These are phyloP conservation scores for Saccharomycopsis oosterbeekiorum DNA, from an alignment of 805 yeast genomes.

Conservation along the genomic window DNA sequence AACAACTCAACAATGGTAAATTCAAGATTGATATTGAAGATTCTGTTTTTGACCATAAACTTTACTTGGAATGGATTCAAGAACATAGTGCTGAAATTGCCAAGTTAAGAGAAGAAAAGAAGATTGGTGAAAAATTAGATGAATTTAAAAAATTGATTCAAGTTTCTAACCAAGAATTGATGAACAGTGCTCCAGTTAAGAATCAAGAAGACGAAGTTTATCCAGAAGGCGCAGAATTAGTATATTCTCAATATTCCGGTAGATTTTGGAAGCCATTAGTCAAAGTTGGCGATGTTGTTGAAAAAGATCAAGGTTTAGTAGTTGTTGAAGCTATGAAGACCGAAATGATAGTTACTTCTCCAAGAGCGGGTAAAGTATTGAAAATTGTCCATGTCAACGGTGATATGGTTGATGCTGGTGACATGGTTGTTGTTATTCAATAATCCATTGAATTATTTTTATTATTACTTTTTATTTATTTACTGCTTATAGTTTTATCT, in stretches of 20 bases:
- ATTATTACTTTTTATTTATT: background rate
- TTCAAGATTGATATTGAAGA: constrained; percentile 68
- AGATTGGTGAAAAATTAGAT: constrained; percentile 65
- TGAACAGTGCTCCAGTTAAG: constrained; percentile 37
- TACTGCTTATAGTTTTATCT: background rate
- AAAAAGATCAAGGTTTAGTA: constrained; percentile 67
- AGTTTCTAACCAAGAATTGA: constrained; percentile 59
- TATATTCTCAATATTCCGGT: constrained; percentile 94
- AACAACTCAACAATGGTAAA: constrained; percentile 70
- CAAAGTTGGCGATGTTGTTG: constrained; percentile 64
- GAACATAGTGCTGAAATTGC: constrained; percentile 65
- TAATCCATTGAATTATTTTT: background rate
- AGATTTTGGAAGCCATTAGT: constrained; percentile 92
- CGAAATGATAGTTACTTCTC: constrained; percentile 80
- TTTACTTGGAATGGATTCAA: constrained; percentile 70
- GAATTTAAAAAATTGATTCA: constrained; percentile 81
- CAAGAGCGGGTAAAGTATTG: constrained; percentile 59
- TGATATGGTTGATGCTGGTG: constrained; percentile 96
- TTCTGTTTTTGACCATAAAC: constrained; percentile 70
- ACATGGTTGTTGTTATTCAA: constrained; percentile 63
- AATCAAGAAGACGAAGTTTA: constrained; percentile 42
- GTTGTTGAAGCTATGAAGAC: constrained; percentile 98
- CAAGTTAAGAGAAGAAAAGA: constrained; percentile 54
- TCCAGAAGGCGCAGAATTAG: constrained; percentile 71
- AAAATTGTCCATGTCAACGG: constrained; percentile 76